Base-by-base conservation (phyloP, 129 eudicot genomes). In the Artemisia argyi region DNA sequence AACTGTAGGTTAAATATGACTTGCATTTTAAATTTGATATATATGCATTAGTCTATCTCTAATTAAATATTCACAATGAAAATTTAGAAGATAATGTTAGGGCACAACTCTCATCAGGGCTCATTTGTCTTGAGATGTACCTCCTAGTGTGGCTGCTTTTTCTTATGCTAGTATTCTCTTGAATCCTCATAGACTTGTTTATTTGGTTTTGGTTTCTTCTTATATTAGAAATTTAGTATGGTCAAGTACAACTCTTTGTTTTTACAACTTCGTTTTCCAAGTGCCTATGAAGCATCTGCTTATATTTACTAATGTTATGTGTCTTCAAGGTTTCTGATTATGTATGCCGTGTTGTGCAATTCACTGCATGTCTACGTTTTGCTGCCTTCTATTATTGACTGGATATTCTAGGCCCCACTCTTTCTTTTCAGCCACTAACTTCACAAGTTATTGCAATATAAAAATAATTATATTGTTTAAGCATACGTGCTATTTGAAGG, bases 321-420 rank as follows among this genome's bases (percentile, higher is more conserved):
- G 47, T 30, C 78, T 74, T 64, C 9, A 19, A 74, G 44, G 71
- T 35, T 50, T 63, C 39, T 62, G 61, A 73, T 63, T 26, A 32
- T 53, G 46, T 52, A 61, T 20, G 13, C 18, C 51, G 52, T 61
- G 61, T 50, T 49, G 9, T 28, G 61, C 18, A 14, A 17, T 73
- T 58, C 7, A 73, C 39, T 74, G 26, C 14, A 61, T 42, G 47
- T 42, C 65, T 52, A 24, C 26, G 17, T 3, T 28, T 73, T 32
- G 53, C 14, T 32, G 63, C 11, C 60, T 59, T 48, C 12, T 51
- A 52, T 64, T 74, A 35, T 51, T 30, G 32, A 39, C 32, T 16
- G 17, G 17, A 74, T 74, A 39, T 9, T 22, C 65, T 55, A 54
- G 58, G 18, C 64, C 16, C 32, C 7, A 44, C 49, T 7, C 49